A percentile compares a stretch with the other conserved stretches of the same genome.
These are phyloP conservation scores for Cutaneotrichosporon mucoides DNA, from an alignment of 1,284 basidiomycete genomes.

Conservation along the genomic window DNA sequence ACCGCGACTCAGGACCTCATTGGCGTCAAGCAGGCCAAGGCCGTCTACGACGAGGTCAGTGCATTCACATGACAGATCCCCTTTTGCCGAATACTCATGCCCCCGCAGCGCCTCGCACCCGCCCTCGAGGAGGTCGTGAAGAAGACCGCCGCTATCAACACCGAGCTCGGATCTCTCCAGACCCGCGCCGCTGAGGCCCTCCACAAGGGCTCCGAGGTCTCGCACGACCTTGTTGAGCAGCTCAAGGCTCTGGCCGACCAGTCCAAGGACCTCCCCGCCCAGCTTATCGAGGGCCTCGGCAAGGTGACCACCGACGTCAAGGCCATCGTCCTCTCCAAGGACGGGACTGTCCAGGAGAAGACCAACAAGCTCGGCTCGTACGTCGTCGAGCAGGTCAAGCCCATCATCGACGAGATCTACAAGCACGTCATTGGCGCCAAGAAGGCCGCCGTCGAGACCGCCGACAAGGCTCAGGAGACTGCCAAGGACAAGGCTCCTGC, in stretches of 20 bases:
- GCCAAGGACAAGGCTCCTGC: slow-evolving; percentile 2
- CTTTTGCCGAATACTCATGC: not conserved
- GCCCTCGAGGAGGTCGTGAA: slow-evolving; percentile 38
- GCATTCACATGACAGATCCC: not conserved
- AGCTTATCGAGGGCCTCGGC: slow-evolving; percentile 39
- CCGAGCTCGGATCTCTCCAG: slow-evolving; percentile 30
- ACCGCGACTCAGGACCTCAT: slow-evolving; percentile 47
- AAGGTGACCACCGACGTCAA: slow-evolving; percentile 43
- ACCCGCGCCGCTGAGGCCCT: slow-evolving; percentile 40
- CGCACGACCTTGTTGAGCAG: slow-evolving; percentile 42
- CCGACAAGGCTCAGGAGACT: slow-evolving; percentile 12
- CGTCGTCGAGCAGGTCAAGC: slow-evolving; percentile 47
- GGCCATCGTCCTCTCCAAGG: slow-evolving; percentile 46
- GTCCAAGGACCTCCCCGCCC: slow-evolving; percentile 40
- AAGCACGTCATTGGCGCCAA: slow-evolving; percentile 42
- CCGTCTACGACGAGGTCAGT: slow-evolving; percentile 44
- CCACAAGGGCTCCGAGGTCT: slow-evolving; percentile 35
- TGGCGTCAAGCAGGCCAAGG: slow-evolving; percentile 48
- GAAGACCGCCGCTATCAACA: slow-evolving; percentile 43
- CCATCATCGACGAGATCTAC: slow-evolving; percentile 48
- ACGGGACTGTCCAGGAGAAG: slow-evolving; percentile 45
- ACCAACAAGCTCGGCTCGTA: slow-evolving; percentile 47
- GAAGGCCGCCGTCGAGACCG: slow-evolving; percentile 29
- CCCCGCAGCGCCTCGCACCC: slow-evolving; percentile 37
- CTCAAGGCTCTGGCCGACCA: slow-evolving; percentile 40